Evolutionary conservation across 371 early-diverging fungal genomes (phyloP).

Genomic region (Mortierella sp.): DNA sequence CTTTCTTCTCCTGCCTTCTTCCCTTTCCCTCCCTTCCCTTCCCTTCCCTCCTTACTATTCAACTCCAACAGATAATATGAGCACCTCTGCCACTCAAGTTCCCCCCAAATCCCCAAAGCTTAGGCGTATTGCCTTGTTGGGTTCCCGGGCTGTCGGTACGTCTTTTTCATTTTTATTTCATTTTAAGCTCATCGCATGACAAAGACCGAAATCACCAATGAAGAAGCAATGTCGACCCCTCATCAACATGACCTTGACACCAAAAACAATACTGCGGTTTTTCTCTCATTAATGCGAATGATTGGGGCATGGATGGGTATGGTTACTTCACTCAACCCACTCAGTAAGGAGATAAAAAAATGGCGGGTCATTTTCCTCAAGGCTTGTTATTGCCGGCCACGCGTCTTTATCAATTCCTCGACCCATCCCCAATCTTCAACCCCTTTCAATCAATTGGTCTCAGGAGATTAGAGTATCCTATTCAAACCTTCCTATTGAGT

Average conservation of each 20-base stretch:
- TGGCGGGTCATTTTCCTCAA: neutral
- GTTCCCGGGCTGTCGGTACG: constrained; percentile 89
- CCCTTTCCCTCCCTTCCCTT: neutral
- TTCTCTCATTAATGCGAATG: too few species aligned
- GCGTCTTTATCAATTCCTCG: neutral
- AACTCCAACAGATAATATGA: constrained; percentile 15
- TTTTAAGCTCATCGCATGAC: neutral
- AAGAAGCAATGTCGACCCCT: neutral
- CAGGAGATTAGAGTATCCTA: neutral
- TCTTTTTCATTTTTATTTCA: neutral
- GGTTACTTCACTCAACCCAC: neutral
- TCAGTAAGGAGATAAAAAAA: neutral
- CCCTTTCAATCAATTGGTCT: constrained; percentile 1
- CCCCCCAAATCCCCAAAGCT: constrained; percentile 60
- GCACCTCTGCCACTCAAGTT: constrained; percentile 38
- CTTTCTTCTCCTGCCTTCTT: neutral
- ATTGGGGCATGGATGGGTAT: too few species aligned
- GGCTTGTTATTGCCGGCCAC: neutral
- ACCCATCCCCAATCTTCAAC: neutral
- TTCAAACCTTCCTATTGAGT: neutral
- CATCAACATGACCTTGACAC: neutral
- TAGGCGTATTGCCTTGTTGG: constrained; percentile 83
- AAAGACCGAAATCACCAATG: neutral
- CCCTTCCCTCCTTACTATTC: neutral
- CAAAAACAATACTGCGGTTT: neutral